Evolutionary conservation across 805 yeast species (phyloP), one percentile per base, ranked within the genome.

Genomic region (Yarrowia divulgata): DNA sequence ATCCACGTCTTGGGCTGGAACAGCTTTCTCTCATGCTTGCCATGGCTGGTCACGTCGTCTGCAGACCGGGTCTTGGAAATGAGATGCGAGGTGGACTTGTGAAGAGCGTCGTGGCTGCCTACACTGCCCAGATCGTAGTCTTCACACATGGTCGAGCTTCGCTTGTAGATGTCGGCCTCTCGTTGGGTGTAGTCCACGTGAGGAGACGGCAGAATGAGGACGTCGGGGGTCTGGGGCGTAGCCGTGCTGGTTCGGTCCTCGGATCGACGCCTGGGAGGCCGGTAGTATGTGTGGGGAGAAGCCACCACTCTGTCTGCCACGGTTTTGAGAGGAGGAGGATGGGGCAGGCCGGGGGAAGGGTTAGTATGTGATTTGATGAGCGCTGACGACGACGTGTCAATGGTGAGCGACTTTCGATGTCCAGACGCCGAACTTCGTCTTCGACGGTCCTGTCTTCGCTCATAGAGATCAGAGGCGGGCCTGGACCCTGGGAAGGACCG

Each of bases 171-270:
- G 19, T 63, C 68, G 2, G 68, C 68, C 10, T 76, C 77, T 45
- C 71, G 69, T 35, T 71, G 71, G 5, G 73, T 69, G 14, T 62
- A 54, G 23, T 70, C 57, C 19, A 75, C 71, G 16, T 64, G 45
- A 13, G 77, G 71, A 4, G 74, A 67, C 5, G 70, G 63, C 10
- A 77, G 67, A 58, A 79, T 76, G 0, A 77, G 76, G 8, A 78
- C 29, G 3, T 35, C 48, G 3, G 70, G 58, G 75, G 70, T 34
- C 74, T 62, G 14, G 67, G 68, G 35, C 71, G 60, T 32, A 74
- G 64, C 48, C 75, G 73, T n/a, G 73, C 55, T n/a, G 63, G 49
- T 13, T 8, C 32, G 48, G 74, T 70, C 54, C 75, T 43, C 23
- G 67, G 69, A 29, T 43, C 64, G 19, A 67, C 50, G 16, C 70